phyloP scores from a whole-genome alignment of 306 rosid species.

The Cajanus cajan region DNA sequence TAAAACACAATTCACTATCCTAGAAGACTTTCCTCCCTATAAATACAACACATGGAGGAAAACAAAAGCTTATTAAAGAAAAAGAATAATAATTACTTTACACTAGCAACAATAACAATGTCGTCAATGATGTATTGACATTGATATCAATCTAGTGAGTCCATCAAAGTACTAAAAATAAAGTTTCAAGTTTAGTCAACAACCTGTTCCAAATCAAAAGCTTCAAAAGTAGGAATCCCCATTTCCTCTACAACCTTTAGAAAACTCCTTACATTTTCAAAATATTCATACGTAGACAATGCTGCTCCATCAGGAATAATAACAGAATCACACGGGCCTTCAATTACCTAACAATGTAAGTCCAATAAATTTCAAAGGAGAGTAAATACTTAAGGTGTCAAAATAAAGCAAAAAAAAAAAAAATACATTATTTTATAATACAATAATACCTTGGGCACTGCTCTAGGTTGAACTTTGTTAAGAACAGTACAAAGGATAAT shows the following conservation, averaged over 20 bases:
- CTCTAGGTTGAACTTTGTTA: conserved; percentile 78
- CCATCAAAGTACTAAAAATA: background rate
- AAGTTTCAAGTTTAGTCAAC: background rate
- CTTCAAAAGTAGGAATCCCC: conserved; percentile 80
- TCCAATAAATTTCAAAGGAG: background rate
- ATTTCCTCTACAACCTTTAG: conserved; percentile 38
- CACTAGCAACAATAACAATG: background rate
- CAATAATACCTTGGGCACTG: conserved; percentile 64
- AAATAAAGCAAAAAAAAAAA: background rate
- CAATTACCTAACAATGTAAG: conserved; percentile 34
- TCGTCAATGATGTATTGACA: conserved; percentile 4
- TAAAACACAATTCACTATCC: conserved; percentile 74
- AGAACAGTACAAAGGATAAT: conserved; percentile 83
- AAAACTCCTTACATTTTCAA: conserved; percentile 47
- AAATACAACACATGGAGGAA: background rate
- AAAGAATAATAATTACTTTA: background rate
- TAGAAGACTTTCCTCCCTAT: conserved; percentile 87
- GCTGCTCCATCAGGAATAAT: conserved; percentile 41
- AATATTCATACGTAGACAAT: conserved; percentile 37
- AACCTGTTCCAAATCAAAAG: conserved; percentile 88
- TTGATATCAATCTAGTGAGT: background rate
- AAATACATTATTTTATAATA: background rate
- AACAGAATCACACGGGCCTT: conserved; percentile 41
- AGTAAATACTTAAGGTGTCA: background rate
- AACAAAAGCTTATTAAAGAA: background rate